Conservation (phyloP, 148 eudicot genomes). For the Pharnaceum exiguum region DNA sequence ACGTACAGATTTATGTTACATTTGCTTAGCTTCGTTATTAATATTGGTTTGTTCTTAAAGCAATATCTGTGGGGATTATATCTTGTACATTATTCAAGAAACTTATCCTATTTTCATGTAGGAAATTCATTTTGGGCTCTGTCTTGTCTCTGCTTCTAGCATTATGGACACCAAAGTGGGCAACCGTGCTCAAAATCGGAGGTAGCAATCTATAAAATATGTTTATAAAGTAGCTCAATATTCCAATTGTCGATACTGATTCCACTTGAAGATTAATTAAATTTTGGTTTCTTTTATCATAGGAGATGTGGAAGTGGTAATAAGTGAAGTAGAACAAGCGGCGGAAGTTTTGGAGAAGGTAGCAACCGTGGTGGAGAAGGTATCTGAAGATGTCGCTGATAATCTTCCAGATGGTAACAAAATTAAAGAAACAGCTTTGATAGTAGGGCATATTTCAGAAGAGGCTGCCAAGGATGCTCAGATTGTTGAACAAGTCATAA, state of each 20-base stretch:
- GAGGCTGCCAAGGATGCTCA: slow-evolving; percentile 51
- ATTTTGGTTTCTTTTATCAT: too few relatives aligned
- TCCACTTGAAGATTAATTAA: too few relatives aligned
- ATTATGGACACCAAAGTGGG: slow-evolving; percentile 57
- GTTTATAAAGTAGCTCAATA: too few relatives aligned
- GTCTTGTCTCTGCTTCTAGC: slow-evolving; percentile 44
- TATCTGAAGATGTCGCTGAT: slow-evolving; percentile 47
- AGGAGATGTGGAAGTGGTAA: slow-evolving; percentile 55
- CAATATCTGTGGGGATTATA: not conserved
- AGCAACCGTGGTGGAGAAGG: slow-evolving; percentile 52
- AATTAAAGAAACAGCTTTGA: slow-evolving; percentile 52
- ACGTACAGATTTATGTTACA: too few relatives aligned
- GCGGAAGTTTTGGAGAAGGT: slow-evolving; percentile 74
- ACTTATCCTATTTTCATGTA: slow-evolving; percentile 10
- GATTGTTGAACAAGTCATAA: slow-evolving; percentile 35
- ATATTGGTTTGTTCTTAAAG: too few relatives aligned
- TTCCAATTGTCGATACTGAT: too few relatives aligned
- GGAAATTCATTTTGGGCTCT: slow-evolving; percentile 56
- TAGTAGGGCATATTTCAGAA: slow-evolving; percentile 43
- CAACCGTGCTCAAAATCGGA: slow-evolving; percentile 41
- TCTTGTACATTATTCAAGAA: not conserved
- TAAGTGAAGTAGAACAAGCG: slow-evolving; percentile 55
- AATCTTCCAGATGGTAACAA: slow-evolving; percentile 41
- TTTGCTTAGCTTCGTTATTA: too few relatives aligned
- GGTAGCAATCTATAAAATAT: slow-evolving; percentile 26